phyloP scores from a whole-genome alignment of 2,329 filamentous ascomycete species.

The Knufia petricola region DNA sequence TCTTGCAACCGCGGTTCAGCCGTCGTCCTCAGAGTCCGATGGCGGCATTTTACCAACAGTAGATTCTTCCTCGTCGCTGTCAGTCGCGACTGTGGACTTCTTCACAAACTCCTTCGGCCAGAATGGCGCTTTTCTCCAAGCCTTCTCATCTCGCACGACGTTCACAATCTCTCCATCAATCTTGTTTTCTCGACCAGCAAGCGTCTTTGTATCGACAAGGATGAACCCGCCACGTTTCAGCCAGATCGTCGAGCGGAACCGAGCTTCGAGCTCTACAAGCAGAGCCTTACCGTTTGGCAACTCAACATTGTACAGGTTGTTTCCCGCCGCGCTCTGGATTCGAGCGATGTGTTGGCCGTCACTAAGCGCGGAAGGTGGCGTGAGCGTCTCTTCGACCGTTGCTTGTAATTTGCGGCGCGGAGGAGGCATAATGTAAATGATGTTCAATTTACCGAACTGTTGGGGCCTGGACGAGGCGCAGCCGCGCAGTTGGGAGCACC shows the following conservation, averaged over 20 bases:
- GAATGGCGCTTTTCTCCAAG: constrained; percentile 79
- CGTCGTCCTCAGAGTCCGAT: constrained; percentile 59
- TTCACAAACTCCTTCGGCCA: constrained; percentile 81
- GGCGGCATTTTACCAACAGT: constrained; percentile 78
- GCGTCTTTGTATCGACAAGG: constrained; percentile 58
- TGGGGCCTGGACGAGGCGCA: constrained; percentile 43
- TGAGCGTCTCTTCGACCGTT: constrained; percentile 62
- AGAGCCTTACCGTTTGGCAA: constrained; percentile 57
- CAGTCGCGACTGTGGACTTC: constrained; percentile 42
- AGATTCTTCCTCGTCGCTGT: constrained; percentile 66
- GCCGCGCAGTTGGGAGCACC: background rate
- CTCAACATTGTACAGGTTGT: constrained; percentile 75
- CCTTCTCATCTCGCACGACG: constrained; percentile 80
- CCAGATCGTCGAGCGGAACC: constrained; percentile 88
- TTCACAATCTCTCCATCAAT: constrained; percentile 85
- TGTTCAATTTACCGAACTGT: constrained; percentile 48
- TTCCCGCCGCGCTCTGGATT: constrained; percentile 73
- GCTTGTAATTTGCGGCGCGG: constrained; percentile 70
- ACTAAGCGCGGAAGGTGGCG: constrained; percentile 46
- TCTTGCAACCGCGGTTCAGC: background rate
- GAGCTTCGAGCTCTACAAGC: constrained; percentile 70
- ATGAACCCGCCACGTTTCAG: constrained; percentile 84
- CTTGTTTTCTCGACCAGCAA: constrained; percentile 62
- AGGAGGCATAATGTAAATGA: constrained; percentile 57
- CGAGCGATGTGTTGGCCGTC: constrained; percentile 58